Conservation (phyloP, 768 basidiomycete species). For the Tricholoma sp. region DNA sequence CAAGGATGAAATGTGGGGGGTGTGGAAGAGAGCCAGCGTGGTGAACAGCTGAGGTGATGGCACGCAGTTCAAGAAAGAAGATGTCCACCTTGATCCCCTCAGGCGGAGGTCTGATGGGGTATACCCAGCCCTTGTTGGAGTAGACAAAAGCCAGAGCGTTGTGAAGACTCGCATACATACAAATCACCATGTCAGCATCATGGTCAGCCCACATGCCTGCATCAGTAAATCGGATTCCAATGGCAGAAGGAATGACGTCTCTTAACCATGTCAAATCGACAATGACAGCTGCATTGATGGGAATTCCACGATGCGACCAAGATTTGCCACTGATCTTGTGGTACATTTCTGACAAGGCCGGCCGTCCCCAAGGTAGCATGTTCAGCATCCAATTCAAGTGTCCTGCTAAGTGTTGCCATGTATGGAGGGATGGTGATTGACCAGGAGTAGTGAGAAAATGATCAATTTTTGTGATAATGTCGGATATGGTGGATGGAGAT, state of each 20-base stretch:
- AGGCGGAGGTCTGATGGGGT: neutral
- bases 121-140: neutral
- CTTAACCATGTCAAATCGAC: neutral
- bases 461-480: no score
- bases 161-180: neutral
- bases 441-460: no score
- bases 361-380: no score
- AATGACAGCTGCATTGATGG: no score
- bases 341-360: no score
- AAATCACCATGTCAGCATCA: constrained; percentile 1
- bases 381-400: no score
- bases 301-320: no score
- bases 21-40: constrained; percentile 3
- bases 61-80: constrained; percentile 6
- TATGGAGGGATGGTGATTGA: no score
- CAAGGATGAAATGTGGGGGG: constrained; percentile 10
- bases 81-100: neutral
- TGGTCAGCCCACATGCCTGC: neutral
- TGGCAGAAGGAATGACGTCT: neutral
- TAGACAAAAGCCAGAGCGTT: neutral
- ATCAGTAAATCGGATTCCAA: neutral
- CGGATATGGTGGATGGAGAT: no score
- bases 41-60: constrained; percentile 3
- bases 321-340: neutral
- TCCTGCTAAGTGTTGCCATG: no score